Evolutionary conservation across 768 basidiomycete species (phyloP).

Genomic region (Suillus luteus): DNA sequence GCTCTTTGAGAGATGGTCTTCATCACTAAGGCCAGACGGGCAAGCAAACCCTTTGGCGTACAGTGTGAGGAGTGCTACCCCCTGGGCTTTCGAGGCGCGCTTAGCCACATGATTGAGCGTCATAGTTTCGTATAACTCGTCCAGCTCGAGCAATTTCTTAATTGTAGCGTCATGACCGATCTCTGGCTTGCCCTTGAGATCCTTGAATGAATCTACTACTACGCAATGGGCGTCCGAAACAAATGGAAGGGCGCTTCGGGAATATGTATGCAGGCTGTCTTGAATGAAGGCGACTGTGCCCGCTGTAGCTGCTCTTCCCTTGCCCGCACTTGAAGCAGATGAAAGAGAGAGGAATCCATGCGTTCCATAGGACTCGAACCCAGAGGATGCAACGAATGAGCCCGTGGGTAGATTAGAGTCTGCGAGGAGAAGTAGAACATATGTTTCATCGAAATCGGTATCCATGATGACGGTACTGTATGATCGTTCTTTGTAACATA

Average conservation of each 20-base stretch:
- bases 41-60: constrained; percentile 79
- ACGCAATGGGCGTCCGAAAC: constrained; percentile 68
- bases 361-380: constrained; percentile 85
- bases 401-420: constrained; percentile 97
- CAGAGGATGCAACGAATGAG: constrained; percentile 92
- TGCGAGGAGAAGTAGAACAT: constrained; percentile 76
- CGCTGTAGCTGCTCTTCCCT: constrained; percentile 24
- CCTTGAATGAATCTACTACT: constrained; percentile 30
- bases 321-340: constrained; percentile 20
- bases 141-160: constrained; percentile 50
- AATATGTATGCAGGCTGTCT: constrained; percentile 77
- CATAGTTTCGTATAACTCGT: constrained; percentile 80
- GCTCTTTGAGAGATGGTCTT: constrained; percentile 24
- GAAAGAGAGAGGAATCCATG: constrained; percentile 69
- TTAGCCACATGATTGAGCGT: constrained; percentile 88
- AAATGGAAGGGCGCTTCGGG: constrained; percentile 75
- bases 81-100: constrained; percentile 88
- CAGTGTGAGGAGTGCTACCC: constrained; percentile 87
- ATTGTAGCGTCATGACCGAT: constrained; percentile 14
- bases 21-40: constrained; percentile 39
- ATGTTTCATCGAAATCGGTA: constrained; percentile 54
- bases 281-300: constrained; percentile 60
- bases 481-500: neutral
- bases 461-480: constrained; percentile 19
- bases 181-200: constrained; percentile 9